phyloP scores from a whole-genome alignment of 495 filamentous ascomycete species.

The Astrocystis sublimbata region DNA sequence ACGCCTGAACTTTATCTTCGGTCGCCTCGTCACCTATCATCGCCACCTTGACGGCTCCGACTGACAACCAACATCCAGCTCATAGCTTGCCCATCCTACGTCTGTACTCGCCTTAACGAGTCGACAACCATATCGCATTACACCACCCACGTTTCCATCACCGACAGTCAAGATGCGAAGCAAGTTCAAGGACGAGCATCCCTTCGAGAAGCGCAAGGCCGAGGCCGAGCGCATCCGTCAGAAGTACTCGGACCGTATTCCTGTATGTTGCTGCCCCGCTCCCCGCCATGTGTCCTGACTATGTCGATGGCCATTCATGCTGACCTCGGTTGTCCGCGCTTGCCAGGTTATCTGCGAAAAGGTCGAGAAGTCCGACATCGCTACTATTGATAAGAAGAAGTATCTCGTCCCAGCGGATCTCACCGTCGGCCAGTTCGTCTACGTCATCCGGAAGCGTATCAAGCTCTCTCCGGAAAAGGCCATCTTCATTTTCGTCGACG shows the following conservation, averaged over 20 bases:
- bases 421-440: constrained; percentile 99
- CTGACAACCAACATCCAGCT: constrained; percentile 11
- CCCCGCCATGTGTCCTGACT: background rate
- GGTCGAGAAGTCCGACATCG: constrained; percentile 98
- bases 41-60: background rate
- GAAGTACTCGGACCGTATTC: constrained; percentile 98
- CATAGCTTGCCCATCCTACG: background rate
- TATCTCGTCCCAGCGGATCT: constrained; percentile 97
- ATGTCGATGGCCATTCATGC: background rate
- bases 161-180: constrained; percentile 72
- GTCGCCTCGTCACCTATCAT: background rate
- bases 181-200: constrained; percentile 99
- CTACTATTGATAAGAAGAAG: constrained; percentile 99
- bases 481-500: constrained; percentile 99
- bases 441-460: constrained; percentile 99
- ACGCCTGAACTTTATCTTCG: constrained; percentile 22
- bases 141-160: background rate
- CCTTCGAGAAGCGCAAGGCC: constrained; percentile 99
- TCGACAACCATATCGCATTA: background rate
- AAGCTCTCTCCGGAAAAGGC: constrained; percentile 99
- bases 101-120: too few relatives aligned
- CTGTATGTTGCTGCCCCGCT: constrained; percentile 61
- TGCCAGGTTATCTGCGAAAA: constrained; percentile 97
- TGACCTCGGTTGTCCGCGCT: background rate
- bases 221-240: constrained; percentile 98